phyloP scores from a whole-genome alignment of 768 basidiomycete genomes.

The Naganishia friedmannii region DNA sequence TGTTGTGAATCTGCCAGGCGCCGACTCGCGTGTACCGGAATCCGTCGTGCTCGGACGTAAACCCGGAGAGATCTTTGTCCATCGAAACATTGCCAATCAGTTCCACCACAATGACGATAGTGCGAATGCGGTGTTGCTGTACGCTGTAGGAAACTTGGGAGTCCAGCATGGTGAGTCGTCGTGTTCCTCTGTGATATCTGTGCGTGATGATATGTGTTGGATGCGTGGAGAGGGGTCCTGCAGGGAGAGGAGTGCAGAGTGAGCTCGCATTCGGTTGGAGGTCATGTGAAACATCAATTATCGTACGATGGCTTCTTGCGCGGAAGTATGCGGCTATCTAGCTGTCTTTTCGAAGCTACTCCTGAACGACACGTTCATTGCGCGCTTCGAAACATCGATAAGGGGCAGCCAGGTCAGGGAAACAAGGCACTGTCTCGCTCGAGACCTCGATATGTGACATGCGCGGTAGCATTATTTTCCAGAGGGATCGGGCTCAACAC shows the following conservation, averaged over 20 bases:
- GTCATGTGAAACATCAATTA: no score
- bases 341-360: no score
- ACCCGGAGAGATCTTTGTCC: conserved; percentile 77
- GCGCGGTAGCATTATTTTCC: no score
- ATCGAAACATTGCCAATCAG: conserved; percentile 89
- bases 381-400: no score
- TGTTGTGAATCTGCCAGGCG: conserved; percentile 33
- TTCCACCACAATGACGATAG: conserved; percentile 70
- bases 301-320: no score
- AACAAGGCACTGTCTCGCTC: no score
- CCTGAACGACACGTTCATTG: no score
- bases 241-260: background rate
- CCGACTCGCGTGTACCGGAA: conserved; percentile 83
- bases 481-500: no score
- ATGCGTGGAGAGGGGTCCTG: background rate
- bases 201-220: background rate
- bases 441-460: no score
- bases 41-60: conserved; percentile 57
- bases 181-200: background rate
- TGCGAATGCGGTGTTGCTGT: conserved; percentile 68
- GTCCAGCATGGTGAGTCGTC: conserved; percentile 71
- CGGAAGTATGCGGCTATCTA: no score
- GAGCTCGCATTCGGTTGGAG: no score
- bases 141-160: conserved; percentile 67
- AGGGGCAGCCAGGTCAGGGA: no score